Percentiles rank a stretch among this genome's conserved stretches.
Conservation (phyloP, 202 grass and related monocot genomes). For the Setaria viridis region DNA sequence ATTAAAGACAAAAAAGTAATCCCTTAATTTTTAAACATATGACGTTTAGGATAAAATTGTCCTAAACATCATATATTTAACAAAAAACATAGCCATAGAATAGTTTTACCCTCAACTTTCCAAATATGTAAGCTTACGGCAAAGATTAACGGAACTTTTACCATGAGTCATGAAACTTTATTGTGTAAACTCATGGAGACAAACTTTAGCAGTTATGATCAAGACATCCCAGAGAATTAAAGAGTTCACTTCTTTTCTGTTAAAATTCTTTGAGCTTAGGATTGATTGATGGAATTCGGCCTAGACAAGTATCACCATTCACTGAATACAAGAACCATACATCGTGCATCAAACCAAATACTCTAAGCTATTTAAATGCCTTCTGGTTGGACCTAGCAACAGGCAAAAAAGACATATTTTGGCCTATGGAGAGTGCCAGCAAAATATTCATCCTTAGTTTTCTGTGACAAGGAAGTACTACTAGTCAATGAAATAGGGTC, state of each 20-base stretch:
- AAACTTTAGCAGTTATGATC: conserved; percentile 14
- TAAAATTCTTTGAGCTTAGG: background rate
- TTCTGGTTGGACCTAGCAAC: background rate
- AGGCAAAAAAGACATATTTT: background rate
- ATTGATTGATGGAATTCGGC: conserved; percentile 8
- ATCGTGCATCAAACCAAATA: background rate
- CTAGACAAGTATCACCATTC: conserved; percentile 21
- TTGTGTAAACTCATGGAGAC: background rate
- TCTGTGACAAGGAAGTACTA: conserved; percentile 9
- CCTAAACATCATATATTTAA: background rate
- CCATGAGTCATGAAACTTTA: background rate
- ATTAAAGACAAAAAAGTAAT: conserved; percentile 7
- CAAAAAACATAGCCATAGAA: background rate
- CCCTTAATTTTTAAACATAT: background rate
- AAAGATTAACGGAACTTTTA: background rate
- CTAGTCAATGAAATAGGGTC: conserved; percentile 27
- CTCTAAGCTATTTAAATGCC: background rate
- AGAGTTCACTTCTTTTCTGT: background rate
- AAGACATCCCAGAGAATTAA: background rate
- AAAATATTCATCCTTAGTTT: conserved; percentile 13
- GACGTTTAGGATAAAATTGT: too few species aligned
- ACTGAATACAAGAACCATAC: background rate
- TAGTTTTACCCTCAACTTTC: background rate
- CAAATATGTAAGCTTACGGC: background rate
- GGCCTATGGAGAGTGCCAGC: background rate